Evolutionary conservation across 2,329 filamentous ascomycete species (phyloP), one percentile per base, ranked within the genome.

Genomic region (Trichoderma sp.): DNA sequence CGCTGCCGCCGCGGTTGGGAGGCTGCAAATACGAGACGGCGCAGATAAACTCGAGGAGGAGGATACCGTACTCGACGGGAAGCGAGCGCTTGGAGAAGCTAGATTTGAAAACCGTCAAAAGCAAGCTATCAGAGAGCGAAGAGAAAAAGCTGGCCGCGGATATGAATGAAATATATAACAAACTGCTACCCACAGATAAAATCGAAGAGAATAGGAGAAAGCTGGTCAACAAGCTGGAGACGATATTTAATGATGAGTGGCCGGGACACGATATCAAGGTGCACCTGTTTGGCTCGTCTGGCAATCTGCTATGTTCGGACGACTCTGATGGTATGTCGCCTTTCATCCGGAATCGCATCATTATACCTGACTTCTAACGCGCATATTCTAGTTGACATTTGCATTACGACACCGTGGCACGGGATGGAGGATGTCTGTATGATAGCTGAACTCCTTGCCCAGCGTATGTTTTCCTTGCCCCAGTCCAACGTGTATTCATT

Each of bases 211-310:
- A 93, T 73, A 87, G 95, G 70, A 84, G 86, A 72, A 89, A 87
- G 75, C 88, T 99, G 74, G 89, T 97, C n/a, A 83, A 86, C 73
- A 99, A 98, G 82, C 82, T 99, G 75, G 92, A 97, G 80, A 90
- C 87, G 73, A 88, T 98, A 52, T 89, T 99, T 78, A 96, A 96
- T 76, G 87, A 92, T 8, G 89, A 96, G 77, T 99, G 95, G 93
- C 96, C 96, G 1, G 93, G 92, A 1, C 91, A 93, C 75, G 87
- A 96, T 71, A 97, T 97, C 76, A 90, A 88, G 73, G 96, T 97
- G 43, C 91, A 96, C 78, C 89, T 98, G 19, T 99, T 99, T 85
- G 96, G 96, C n/a, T 98, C 96, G 5, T 98, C 96, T 5, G 96
- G 96, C 59, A 99, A 99, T 80, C 83, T 96, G 79, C 84, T 99